Evolutionary conservation across 1,284 basidiomycete genomes (phyloP).

Genomic region (Butyriboletus appendiculatus): DNA sequence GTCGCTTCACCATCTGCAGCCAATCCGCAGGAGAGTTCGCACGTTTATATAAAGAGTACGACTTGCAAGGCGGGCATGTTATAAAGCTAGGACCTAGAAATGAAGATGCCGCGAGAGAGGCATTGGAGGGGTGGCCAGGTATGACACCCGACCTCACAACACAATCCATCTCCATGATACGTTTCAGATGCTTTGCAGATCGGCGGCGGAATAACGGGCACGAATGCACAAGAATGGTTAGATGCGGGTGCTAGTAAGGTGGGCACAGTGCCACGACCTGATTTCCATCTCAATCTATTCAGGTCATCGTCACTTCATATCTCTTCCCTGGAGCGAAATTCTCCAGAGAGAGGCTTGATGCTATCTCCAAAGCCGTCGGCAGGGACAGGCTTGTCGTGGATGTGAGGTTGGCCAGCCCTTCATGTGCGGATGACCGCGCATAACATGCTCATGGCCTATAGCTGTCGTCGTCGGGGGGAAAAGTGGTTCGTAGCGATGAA

Average conservation of each 20-base stretch:
- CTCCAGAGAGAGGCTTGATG: conserved; percentile 69
- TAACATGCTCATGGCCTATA: conserved; percentile 34
- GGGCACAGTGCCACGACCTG: not conserved
- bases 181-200: conserved; percentile 76
- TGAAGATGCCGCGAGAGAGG: conserved; percentile 83
- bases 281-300: conserved; percentile 7
- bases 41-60: conserved; percentile 69
- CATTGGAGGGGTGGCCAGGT: conserved; percentile 86
- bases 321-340: conserved; percentile 88
- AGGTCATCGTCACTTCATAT: conserved; percentile 97
- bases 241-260: conserved; percentile 93
- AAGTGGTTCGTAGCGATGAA: conserved; percentile 99
- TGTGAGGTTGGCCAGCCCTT: conserved; percentile 66
- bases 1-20: conserved; percentile 43
- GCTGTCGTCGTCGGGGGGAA: conserved; percentile 79
- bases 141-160: conserved; percentile 3
- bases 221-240: conserved; percentile 87
- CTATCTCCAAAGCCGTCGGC: conserved; percentile 68
- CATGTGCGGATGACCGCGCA: not conserved
- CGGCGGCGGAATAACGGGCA: conserved; percentile 88
- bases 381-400: conserved; percentile 94
- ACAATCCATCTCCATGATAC: conserved; percentile 4
- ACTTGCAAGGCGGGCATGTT: conserved; percentile 87
- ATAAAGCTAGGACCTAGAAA: conserved; percentile 95
- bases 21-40: conserved; percentile 85